Evolutionary conservation across 2,329 filamentous ascomycete genomes (phyloP), one percentile per base, ranked within the genome.

Genomic region (Calcarisporium arbuscula): DNA sequence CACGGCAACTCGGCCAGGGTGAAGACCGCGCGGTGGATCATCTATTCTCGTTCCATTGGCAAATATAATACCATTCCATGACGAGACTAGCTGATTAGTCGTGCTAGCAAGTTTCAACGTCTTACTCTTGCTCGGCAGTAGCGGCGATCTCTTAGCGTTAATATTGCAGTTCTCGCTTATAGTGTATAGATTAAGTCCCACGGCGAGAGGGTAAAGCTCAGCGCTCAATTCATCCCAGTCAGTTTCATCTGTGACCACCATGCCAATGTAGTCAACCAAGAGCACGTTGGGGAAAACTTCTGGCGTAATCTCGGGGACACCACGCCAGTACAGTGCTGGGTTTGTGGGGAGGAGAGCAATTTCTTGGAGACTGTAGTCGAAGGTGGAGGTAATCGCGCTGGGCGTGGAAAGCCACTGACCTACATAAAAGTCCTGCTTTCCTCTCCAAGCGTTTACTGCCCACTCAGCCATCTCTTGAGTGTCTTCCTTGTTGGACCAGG

Each of bases 271-370:
- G 35, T 58, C 53, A 8, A 53, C 39, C 27, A 58, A 22, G 3
- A 55, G 15, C 11, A 57, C 55, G 17, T 51, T 57, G 2, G 54
- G 55, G 43, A 49, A 58, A 19, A 21, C 26, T 21, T 47, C 36
- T 4, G 52, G 53, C 16, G 35, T 46, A 43, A 55, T 56, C 30
- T 43, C 41, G 33, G 50, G 49, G 17, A 50, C 30, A 11, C 55
- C 53, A 34, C 51, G 48, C 49, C 48, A 56, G 44, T 60, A 61
- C n/a, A 60, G 40, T 4, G 56, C 40, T 5, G 56, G 57, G 35
- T 60, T 59, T 12, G 53, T 54, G 9, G 50, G 47, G 14, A 54
- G 37, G 5, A 57, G 44, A 12, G 51, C 57, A 20, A 57, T 48
- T 17, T 38, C 38, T 36, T 60, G 46, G 26, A 53, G 43, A 10